Evolutionary conservation across 306 rosid species (phyloP).

Genomic region (Medicago ruthenica): DNA sequence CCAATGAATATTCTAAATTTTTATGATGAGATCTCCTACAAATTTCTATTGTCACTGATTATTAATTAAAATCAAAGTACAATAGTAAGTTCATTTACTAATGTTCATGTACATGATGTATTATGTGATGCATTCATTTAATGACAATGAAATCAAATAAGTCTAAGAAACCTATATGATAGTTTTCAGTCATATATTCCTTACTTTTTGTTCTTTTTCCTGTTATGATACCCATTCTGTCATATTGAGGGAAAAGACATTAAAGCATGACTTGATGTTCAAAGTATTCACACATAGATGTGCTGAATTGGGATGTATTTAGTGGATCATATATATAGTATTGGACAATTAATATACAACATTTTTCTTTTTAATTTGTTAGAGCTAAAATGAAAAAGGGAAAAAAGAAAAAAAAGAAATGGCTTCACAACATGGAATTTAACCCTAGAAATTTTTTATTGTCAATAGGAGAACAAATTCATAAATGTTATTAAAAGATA

Average conservation of each 20-base stretch:
- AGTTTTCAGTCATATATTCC: constrained; percentile 5
- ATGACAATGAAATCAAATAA: constrained; percentile 1
- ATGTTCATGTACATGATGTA: neutral
- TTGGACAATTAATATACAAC: neutral
- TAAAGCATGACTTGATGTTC: constrained; percentile 23
- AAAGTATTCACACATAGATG: neutral
- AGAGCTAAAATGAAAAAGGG: neutral
- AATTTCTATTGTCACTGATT: neutral
- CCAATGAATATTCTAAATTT: neutral
- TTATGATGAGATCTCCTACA: neutral
- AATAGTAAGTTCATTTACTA: too few species aligned
- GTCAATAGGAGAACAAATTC: too few species aligned
- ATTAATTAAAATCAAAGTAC: neutral
- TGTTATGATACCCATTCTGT: neutral
- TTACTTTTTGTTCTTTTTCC: constrained; percentile 6
- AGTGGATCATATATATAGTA: neutral
- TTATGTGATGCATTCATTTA: neutral
- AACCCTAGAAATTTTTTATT: too few species aligned
- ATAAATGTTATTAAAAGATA: too few species aligned
- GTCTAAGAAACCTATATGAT: constrained; percentile 9
- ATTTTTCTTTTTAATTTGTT: neutral
- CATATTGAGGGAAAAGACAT: neutral
- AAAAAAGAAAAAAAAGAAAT: neutral
- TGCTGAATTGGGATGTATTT: neutral
- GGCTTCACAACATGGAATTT: too few species aligned